Conservation (phyloP, 192 early-diverging fungal species). For the Podila verticillata region DNA sequence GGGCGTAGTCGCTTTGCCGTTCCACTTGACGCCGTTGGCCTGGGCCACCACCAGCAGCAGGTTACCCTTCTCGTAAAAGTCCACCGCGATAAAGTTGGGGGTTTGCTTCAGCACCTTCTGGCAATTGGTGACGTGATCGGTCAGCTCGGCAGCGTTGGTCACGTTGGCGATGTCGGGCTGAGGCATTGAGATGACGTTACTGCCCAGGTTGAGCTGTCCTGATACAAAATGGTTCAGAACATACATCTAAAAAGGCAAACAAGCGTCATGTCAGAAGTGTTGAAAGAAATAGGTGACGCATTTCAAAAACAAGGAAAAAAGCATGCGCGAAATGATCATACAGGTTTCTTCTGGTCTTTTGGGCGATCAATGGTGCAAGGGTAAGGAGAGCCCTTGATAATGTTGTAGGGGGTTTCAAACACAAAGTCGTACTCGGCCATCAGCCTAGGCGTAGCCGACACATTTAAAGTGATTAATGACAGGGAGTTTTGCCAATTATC, state of each 20-base stretch:
- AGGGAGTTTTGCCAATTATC: too few relatives aligned
- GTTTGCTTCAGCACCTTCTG: slow-evolving; percentile 53
- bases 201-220: slow-evolving; percentile 50
- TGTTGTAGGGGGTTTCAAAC: slow-evolving; percentile 76
- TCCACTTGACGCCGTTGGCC: slow-evolving; percentile 31
- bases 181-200: slow-evolving; percentile 58
- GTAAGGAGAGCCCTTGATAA: slow-evolving; percentile 56
- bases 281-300: too few relatives aligned
- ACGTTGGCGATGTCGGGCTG: slow-evolving; percentile 58
- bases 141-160: slow-evolving; percentile 67
- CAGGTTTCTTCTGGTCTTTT: slow-evolving; percentile 39
- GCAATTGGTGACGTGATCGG: slow-evolving; percentile 66
- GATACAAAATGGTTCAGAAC: slow-evolving; percentile 83
- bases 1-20: slow-evolving; percentile 3
- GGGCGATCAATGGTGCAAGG: slow-evolving; percentile 69
- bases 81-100: slow-evolving; percentile 79
- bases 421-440: slow-evolving; percentile 70
- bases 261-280: not conserved
- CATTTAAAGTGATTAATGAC: not conserved
- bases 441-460: slow-evolving; percentile 57
- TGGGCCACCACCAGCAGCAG: slow-evolving; percentile 23
- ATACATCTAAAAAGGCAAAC: slow-evolving; percentile 57
- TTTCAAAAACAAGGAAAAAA: not conserved
- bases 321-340: not conserved
- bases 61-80: slow-evolving; percentile 74